Base-by-base conservation (phyloP, 495 filamentous ascomycete genomes). In the Immersiella caudata region DNA sequence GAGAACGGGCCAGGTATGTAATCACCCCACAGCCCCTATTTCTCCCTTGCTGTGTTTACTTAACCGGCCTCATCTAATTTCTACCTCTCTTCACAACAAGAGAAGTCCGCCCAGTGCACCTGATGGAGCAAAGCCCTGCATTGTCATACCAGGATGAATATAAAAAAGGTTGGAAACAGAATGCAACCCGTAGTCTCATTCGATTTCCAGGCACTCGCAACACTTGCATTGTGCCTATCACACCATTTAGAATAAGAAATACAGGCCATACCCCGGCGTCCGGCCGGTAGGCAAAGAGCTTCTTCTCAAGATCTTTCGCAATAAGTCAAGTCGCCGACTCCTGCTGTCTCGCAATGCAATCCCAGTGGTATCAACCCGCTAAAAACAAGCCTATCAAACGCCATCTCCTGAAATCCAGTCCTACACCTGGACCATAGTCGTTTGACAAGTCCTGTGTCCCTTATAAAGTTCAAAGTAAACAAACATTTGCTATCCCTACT, bases 281-380 rank as follows among this genome's bases (percentile, higher is more conserved):
- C 40, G 16, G 40, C 40, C 6, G 40, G 40, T 18, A 2, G 40
- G 40, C 40, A 46, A 46, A 46, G 6, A 46, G 16, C 6, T 18
- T 14, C 40, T 18, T 46, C 40, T 14, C 40, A 46, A n/a, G 16
- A 46, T 14, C 40, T n/a, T n/a, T 12, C 40, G 11, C 40, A 46
- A 14, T 2, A 33, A 33, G 8, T 33, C 8, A 3, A 33, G 8
- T 33, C 29, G 29, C 29, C 29, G 29, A 33, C 29, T 33, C 29
- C 29, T 11, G 26, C 11, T 21, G 22, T 57, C 20, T 27, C 18
- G 12, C 54, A 57, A 57, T 27, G 20, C n/a, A 14, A 26, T 57
- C 54, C 54, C 21, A 57, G 54, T 57, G 54, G 54, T 57, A 57
- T 57, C 54, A 57, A 24, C 26, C 26, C 54, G 22, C 54, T 26